phyloP scores from a whole-genome alignment of 1,284 basidiomycete species.

The Cryptococcus sp. region DNA sequence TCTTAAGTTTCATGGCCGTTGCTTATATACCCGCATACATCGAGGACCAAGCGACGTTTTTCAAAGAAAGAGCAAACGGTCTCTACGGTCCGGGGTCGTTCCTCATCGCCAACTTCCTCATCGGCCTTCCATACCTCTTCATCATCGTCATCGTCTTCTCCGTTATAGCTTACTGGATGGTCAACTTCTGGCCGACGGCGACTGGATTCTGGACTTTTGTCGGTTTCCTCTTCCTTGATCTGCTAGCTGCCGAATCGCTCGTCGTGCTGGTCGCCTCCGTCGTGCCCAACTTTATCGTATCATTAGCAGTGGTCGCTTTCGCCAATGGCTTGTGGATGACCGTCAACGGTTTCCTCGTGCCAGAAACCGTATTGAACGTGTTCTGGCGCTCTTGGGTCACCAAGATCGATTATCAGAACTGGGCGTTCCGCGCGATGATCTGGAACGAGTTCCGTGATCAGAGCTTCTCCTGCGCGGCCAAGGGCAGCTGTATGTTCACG shows the following conservation, averaged over 20 bases:
- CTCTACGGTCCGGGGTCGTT: conserved; percentile 47
- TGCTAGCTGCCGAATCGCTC: conserved; percentile 63
- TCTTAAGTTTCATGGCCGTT: conserved; percentile 61
- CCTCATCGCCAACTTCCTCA: conserved; percentile 45
- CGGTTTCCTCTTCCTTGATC: conserved; percentile 61
- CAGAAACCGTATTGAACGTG: conserved; percentile 5
- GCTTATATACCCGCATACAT: conserved; percentile 52
- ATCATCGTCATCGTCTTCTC: conserved; percentile 39
- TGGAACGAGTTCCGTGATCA: conserved; percentile 37
- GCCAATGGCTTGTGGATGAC: conserved; percentile 67
- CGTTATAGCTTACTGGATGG: conserved; percentile 34
- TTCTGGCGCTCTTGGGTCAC: conserved; percentile 13
- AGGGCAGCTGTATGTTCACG: background rate
- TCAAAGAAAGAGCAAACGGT: conserved; percentile 50
- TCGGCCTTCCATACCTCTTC: conserved; percentile 52
- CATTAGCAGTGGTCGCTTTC: conserved; percentile 62
- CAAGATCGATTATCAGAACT: conserved; percentile 56
- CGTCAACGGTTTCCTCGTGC: conserved; percentile 36
- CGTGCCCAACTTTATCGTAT: conserved; percentile 64
- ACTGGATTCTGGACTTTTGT: conserved; percentile 62
- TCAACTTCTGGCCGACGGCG: conserved; percentile 18
- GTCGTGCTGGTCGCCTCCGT: conserved; percentile 60
- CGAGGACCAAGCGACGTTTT: conserved; percentile 53
- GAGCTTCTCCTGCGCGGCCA: conserved; percentile 8
- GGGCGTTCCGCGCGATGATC: conserved; percentile 45